phyloP scores from a whole-genome alignment of 306 rosid species.

The Vachellia collinsii region DNA sequence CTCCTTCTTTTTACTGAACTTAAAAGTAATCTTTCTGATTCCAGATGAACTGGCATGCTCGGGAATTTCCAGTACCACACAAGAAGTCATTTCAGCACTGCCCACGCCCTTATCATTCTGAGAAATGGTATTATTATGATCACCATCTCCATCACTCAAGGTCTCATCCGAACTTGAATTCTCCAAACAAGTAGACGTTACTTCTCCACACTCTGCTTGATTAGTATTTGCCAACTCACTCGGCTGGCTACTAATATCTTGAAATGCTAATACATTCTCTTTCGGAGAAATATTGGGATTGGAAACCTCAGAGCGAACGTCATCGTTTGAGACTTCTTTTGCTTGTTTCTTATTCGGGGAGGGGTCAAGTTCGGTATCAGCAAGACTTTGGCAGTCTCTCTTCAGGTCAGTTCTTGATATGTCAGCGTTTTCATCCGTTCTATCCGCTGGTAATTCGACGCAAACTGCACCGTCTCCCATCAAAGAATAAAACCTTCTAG shows the following conservation, averaged over 20 bases:
- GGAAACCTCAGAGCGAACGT: conserved; percentile 82
- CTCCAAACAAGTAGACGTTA: conserved; percentile 68
- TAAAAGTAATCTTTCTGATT: conserved; percentile 84
- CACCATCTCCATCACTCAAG: conserved; percentile 54
- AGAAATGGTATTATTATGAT: conserved; percentile 42
- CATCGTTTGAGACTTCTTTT: conserved; percentile 81
- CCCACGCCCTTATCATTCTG: conserved; percentile 42
- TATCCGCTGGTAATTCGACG: conserved; percentile 50
- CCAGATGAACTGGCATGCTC: conserved; percentile 78
- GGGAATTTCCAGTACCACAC: conserved; percentile 83
- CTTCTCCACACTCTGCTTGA: conserved; percentile 76
- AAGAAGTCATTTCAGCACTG: conserved; percentile 54
- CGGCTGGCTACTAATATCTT: conserved; percentile 83
- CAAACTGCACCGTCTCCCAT: conserved; percentile 81
- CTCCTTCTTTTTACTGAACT: conserved; percentile 86
- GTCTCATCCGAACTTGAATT: conserved; percentile 67
- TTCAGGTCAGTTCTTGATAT: conserved; percentile 59
- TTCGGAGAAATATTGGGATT: conserved; percentile 69
- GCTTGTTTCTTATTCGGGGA: conserved; percentile 72
- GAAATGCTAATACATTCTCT: conserved; percentile 60
- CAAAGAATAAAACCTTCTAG: conserved; percentile 40
- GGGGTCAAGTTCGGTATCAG: conserved; percentile 45
- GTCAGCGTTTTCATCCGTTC: conserved; percentile 49
- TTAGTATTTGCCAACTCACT: conserved; percentile 43
- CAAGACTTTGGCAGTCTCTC: conserved; percentile 62